Base-by-base conservation (phyloP, 169 alveolate genomes). In the Plasmodium gallinaceum region DNA sequence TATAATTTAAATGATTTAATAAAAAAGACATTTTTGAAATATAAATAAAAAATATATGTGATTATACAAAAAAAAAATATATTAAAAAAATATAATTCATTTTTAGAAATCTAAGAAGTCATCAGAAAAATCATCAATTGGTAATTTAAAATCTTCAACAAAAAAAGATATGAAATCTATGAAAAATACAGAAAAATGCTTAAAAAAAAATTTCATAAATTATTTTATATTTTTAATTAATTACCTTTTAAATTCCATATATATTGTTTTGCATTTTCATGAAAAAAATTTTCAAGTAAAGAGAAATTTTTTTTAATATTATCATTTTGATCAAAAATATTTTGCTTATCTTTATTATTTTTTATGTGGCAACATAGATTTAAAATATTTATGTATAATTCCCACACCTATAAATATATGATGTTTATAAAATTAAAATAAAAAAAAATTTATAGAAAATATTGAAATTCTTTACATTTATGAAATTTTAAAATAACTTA, bases 151-250 rank as follows among this genome's bases (percentile, higher is more conserved):
- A 26, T 76, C 89, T 3, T 62, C 54, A 37, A 65, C 64, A 32
- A 76, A 76, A 54, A 76, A 76, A 22, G 89, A 76, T 14, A 76
- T 20, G 54, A 76, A 76, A 12, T 76, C 89, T 76, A 24, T 16
- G 20, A 46, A 43, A 37, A 14, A 24, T 18, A 54, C 7, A 54
- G 22, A 22, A 54, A 2, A 61, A 16, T 61, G 48, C n/a, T 22
- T 61, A 61, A 20, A 26, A 0, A 61, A 26, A 20, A 61, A 16
- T 20, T 61, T 12, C 14, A 61, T 12, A 9, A 60, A 60, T 20
- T 60, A 32, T 32, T 72, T 57, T 8, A 24, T 8, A 20, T 4
- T 20, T 7, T 48, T 42, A 7, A 10, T 52, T 24, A 9, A n/a
- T 69, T 26, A 76, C 89, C 89, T 24, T 76, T 58, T 7, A 54